Conservation (phyloP, 2,329 filamentous ascomycete genomes). For the Scorias spongiosa region DNA sequence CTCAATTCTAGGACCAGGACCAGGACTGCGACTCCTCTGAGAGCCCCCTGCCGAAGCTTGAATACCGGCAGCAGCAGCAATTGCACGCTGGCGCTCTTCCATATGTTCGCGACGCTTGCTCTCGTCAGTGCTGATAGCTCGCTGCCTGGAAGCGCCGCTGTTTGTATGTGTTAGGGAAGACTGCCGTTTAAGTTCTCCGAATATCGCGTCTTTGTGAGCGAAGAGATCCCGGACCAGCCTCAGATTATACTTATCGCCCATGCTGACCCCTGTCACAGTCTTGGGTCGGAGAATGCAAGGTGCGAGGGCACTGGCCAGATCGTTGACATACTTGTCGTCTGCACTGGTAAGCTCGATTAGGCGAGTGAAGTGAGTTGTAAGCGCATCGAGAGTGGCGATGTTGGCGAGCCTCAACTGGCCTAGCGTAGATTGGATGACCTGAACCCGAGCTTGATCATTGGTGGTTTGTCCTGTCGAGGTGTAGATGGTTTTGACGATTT, state of each 20-base stretch:
- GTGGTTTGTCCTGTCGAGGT: slow-evolving; percentile 62
- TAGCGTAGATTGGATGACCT: slow-evolving; percentile 87
- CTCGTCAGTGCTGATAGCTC: slow-evolving; percentile 88
- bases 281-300: slow-evolving; percentile 81
- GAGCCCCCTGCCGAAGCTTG: slow-evolving; percentile 10
- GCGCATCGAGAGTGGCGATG: slow-evolving; percentile 94
- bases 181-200: slow-evolving; percentile 87
- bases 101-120: slow-evolving; percentile 86
- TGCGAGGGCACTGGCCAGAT: slow-evolving; percentile 59
- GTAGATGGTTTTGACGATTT: slow-evolving; percentile 97
- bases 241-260: slow-evolving; percentile 89
- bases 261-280: slow-evolving; percentile 73
- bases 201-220: slow-evolving; percentile 85
- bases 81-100: slow-evolving; percentile 79
- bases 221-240: slow-evolving; percentile 86
- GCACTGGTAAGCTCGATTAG: slow-evolving; percentile 93
- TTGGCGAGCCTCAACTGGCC: slow-evolving; percentile 90
- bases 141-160: slow-evolving; percentile 40
- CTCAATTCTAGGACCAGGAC: slow-evolving; percentile 26
- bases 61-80: slow-evolving; percentile 35
- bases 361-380: slow-evolving; percentile 95
- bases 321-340: slow-evolving; percentile 67
- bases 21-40: slow-evolving; percentile 30
- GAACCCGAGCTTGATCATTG: slow-evolving; percentile 64
- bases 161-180: slow-evolving; percentile 54